A percentile compares a stretch with the other conserved stretches of the same genome.
These are phyloP conservation scores for Ophiosphaerella narmari DNA, from an alignment of 2,329 filamentous ascomycete species.

Conservation along the genomic window DNA sequence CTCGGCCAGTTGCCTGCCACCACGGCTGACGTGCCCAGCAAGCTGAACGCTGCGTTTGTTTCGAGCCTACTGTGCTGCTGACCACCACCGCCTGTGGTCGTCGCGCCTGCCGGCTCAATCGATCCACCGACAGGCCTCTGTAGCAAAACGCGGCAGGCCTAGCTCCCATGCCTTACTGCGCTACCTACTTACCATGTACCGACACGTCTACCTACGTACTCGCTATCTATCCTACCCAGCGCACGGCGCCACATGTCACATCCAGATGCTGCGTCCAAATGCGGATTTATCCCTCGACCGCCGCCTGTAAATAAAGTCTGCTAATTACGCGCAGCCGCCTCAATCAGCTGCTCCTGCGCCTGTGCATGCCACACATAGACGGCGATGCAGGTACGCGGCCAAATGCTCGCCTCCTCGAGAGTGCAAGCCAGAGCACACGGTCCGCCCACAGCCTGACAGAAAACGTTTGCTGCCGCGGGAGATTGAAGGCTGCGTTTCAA, in stretches of 20 bases:
- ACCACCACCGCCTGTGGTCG: neutral
- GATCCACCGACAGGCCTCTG: neutral
- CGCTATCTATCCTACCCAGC: no score
- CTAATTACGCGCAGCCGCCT: conserved; percentile 2
- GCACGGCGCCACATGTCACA: neutral
- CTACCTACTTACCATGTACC: no score
- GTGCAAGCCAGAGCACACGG: neutral
- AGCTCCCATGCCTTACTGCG: no score
- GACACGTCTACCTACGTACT: no score
- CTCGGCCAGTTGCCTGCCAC: no score
- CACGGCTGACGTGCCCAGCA: neutral
- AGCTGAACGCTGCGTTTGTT: no score
- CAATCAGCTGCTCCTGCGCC: conserved; percentile 2
- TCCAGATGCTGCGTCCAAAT: conserved; percentile 1
- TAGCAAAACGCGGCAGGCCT: neutral
- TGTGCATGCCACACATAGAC: neutral
- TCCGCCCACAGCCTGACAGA: conserved; percentile 2
- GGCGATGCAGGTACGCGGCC: conserved; percentile 27
- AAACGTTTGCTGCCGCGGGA: conserved; percentile 7
- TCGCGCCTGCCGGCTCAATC: neutral
- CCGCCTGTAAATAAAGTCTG: conserved; percentile 1
- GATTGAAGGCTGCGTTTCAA: conserved; percentile 13
- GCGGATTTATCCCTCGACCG: conserved; percentile 1
- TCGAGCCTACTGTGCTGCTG: neutral
- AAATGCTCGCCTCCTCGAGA: conserved; percentile 4